A percentile compares a stretch with the other conserved stretches of the same genome.
Evolutionary conservation across 495 filamentous ascomycete species (phyloP).

Genomic region (Penicillium chermesinum): DNA sequence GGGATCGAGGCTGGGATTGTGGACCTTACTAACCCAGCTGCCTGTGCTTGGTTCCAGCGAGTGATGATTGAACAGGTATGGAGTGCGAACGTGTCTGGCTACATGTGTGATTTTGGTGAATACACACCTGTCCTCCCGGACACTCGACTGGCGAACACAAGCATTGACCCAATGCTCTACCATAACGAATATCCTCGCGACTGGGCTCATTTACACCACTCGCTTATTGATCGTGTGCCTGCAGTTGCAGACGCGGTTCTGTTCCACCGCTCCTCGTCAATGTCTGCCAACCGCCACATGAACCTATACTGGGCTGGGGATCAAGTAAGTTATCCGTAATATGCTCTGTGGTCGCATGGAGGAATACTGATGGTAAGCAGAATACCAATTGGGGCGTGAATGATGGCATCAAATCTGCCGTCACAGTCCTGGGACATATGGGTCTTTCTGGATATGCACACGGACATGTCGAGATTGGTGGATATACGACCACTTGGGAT

Average conservation of each 20-base stretch:
- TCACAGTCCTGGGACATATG: slow-evolving; percentile 24
- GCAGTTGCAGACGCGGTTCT: slow-evolving; percentile 17
- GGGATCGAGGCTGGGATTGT: slow-evolving; percentile 23
- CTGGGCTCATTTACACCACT: slow-evolving; percentile 22
- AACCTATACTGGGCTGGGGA: slow-evolving; percentile 26
- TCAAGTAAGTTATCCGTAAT: neutral
- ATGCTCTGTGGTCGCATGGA: neutral
- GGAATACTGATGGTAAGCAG: neutral
- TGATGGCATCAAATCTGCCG: slow-evolving; percentile 23
- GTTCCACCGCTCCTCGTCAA: slow-evolving; percentile 19
- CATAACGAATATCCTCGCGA: slow-evolving; percentile 23
- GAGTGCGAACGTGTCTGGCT: slow-evolving; percentile 22
- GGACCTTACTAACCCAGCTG: slow-evolving; percentile 19
- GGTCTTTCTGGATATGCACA: slow-evolving; percentile 23
- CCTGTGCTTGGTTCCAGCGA: slow-evolving; percentile 18
- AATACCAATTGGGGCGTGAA: slow-evolving; percentile 24
- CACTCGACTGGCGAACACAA: slow-evolving; percentile 20
- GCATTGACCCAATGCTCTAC: slow-evolving; percentile 16
- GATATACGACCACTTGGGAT: slow-evolving; percentile 22
- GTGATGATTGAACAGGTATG: slow-evolving; percentile 19
- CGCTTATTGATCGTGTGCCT: slow-evolving; percentile 13
- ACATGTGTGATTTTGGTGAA: slow-evolving; percentile 25
- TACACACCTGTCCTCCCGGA: slow-evolving; percentile 18
- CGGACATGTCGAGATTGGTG: slow-evolving; percentile 21
- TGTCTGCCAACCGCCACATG: slow-evolving; percentile 20